Conservation (phyloP, 352 stramenopile species). For the Pythium dissotocum region DNA sequence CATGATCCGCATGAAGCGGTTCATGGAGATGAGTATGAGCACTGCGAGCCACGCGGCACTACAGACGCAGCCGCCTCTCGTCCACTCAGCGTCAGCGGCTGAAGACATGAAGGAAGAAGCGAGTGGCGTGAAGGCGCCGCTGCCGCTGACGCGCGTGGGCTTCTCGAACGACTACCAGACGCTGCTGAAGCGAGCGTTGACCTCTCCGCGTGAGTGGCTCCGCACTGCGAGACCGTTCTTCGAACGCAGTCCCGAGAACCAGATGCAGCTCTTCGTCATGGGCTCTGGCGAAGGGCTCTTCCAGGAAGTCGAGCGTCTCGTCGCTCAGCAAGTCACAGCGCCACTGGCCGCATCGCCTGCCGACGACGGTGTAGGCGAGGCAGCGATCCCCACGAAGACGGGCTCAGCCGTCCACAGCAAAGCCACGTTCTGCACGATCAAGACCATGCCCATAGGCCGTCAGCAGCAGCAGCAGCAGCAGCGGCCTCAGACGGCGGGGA, state of each 20-base stretch:
- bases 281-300: conserved; percentile 72
- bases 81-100: not conserved
- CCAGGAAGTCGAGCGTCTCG: conserved; percentile 60
- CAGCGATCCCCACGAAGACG: conserved; percentile 43
- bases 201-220: conserved; percentile 52
- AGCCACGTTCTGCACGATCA: conserved; percentile 73
- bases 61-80: conserved; percentile 10
- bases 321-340: conserved; percentile 63
- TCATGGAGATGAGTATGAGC: conserved; percentile 36
- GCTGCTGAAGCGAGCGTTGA: conserved; percentile 48
- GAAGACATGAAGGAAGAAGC: not conserved
- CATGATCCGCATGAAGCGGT: conserved; percentile 49
- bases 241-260: conserved; percentile 50
- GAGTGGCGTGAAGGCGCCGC: conserved; percentile 6
- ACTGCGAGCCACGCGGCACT: conserved; percentile 6
- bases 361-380: conserved; percentile 37
- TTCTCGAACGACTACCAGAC: conserved; percentile 54
- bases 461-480: not conserved
- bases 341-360: conserved; percentile 33
- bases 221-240: conserved; percentile 41
- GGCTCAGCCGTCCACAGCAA: conserved; percentile 51
- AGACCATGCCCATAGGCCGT: conserved; percentile 32
- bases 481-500: conserved; percentile 33
- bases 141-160: conserved; percentile 32
- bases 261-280: conserved; percentile 82